Conservation (phyloP, 768 basidiomycete genomes). For the Lyophyllum semitale region DNA sequence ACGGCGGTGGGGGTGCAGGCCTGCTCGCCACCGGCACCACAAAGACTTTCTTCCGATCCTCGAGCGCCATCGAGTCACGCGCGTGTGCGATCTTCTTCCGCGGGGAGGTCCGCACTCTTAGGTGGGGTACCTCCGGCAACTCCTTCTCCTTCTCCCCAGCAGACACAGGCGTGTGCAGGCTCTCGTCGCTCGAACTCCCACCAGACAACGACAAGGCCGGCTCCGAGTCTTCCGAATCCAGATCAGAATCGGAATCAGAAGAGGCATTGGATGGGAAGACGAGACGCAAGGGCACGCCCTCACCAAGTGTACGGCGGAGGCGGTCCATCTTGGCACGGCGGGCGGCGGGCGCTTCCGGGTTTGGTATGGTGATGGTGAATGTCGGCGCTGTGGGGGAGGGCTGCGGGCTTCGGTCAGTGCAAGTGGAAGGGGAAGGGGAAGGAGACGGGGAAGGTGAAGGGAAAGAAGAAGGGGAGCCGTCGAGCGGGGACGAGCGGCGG, state of each 20-base stretch:
- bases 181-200: neutral
- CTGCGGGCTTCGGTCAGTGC: slow-evolving; percentile 12
- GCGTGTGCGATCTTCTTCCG: slow-evolving; percentile 12
- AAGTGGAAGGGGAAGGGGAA: neutral
- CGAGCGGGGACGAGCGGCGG: slow-evolving; percentile 18
- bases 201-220: neutral
- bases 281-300: slow-evolving; percentile 60
- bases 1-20: slow-evolving; percentile 10
- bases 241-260: slow-evolving; percentile 4
- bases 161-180: neutral
- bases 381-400: slow-evolving; percentile 32
- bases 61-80: slow-evolving; percentile 13
- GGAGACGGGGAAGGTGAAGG: neutral
- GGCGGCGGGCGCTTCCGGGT: slow-evolving; percentile 39
- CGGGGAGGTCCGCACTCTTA: too few relatives aligned
- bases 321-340: slow-evolving; percentile 66
- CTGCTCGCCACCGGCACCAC: neutral
- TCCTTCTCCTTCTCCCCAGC: neutral
- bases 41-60: too few relatives aligned
- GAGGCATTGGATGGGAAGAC: slow-evolving; percentile 48
- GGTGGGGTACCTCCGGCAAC: neutral
- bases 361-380: slow-evolving; percentile 43
- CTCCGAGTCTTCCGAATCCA: neutral
- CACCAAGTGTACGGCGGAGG: slow-evolving; percentile 60
- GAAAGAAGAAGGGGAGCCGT: neutral